Conservation (phyloP, 768 basidiomycete genomes). For the Trametes coccinea region DNA sequence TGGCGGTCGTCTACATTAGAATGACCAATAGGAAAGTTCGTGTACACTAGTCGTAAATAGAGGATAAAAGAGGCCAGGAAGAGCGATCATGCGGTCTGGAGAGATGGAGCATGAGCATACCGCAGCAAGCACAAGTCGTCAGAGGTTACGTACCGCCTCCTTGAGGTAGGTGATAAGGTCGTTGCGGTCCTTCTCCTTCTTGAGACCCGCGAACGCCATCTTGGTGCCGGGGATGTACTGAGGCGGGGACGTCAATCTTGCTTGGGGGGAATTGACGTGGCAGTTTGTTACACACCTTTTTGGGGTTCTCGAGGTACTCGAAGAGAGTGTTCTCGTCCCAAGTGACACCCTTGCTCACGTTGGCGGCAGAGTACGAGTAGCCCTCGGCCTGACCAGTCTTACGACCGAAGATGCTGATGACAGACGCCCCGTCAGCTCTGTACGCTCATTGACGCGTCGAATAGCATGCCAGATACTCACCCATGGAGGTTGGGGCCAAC, state of each 20-base stretch:
- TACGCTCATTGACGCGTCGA: neutral
- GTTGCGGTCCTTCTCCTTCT: constrained; percentile 97
- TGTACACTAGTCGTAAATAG: constrained; percentile 18
- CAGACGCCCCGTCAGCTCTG: neutral
- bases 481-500: constrained; percentile 97
- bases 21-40: constrained; percentile 21
- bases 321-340: constrained; percentile 92
- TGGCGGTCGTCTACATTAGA: constrained; percentile 26
- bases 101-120: constrained; percentile 1
- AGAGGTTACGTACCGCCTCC: constrained; percentile 56
- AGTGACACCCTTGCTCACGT: constrained; percentile 88
- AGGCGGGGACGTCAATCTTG: neutral
- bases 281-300: constrained; percentile 64
- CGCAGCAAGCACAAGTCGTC: neutral
- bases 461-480: constrained; percentile 42
- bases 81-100: constrained; percentile 16
- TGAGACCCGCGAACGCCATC: constrained; percentile 98
- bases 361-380: constrained; percentile 92
- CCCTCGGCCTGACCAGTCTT: constrained; percentile 83
- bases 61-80: constrained; percentile 2
- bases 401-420: constrained; percentile 74
- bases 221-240: constrained; percentile 96
- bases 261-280: constrained; percentile 8
- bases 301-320: constrained; percentile 95
- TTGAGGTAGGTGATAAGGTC: constrained; percentile 89